phyloP scores from a whole-genome alignment of 345 rosid genomes.

The Noccaea bulbosa region DNA sequence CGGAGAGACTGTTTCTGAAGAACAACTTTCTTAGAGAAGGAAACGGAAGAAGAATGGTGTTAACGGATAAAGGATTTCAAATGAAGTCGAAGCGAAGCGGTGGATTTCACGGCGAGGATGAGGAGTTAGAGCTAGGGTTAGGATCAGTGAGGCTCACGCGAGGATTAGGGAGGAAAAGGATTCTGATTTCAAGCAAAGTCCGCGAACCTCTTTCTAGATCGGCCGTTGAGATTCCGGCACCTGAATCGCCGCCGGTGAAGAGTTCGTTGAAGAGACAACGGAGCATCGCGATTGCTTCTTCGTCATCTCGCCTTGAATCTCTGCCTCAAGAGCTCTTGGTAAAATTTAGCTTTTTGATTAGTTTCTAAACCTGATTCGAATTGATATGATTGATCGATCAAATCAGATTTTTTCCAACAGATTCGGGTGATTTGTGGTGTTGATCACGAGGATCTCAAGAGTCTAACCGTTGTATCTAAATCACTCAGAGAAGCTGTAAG shows the following conservation, averaged over 20 bases:
- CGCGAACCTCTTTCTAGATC: constrained; percentile 14
- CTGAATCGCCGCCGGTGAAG: constrained; percentile 34
- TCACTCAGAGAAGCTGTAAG: constrained; percentile 77
- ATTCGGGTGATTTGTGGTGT: constrained; percentile 68
- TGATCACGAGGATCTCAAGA: constrained; percentile 74
- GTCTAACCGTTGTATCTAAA: constrained; percentile 64
- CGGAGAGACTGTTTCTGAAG: not conserved
- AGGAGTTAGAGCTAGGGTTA: constrained; percentile 46
- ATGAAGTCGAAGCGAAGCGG: constrained; percentile 35
- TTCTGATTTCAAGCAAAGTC: constrained; percentile 48
- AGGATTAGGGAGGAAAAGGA: constrained; percentile 76
- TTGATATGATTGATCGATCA: not conserved
- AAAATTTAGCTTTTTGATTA: not conserved
- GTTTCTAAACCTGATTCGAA: constrained; percentile 10
- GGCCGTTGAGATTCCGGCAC: constrained; percentile 40
- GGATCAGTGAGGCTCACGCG: constrained; percentile 56
- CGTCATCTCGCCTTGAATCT: constrained; percentile 56
- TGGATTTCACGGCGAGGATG: constrained; percentile 32
- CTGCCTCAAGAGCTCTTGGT: constrained; percentile 86
- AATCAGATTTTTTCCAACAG: constrained; percentile 41
- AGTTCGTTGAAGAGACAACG: constrained; percentile 65
- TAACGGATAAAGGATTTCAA: constrained; percentile 41
- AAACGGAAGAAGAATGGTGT: constrained; percentile 45
- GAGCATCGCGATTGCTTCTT: constrained; percentile 36
- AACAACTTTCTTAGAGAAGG: constrained; percentile 1